A percentile compares a stretch with the other conserved stretches of the same genome.
Conservation (phyloP, 805 yeast species). For the Ogataea philodendri region DNA sequence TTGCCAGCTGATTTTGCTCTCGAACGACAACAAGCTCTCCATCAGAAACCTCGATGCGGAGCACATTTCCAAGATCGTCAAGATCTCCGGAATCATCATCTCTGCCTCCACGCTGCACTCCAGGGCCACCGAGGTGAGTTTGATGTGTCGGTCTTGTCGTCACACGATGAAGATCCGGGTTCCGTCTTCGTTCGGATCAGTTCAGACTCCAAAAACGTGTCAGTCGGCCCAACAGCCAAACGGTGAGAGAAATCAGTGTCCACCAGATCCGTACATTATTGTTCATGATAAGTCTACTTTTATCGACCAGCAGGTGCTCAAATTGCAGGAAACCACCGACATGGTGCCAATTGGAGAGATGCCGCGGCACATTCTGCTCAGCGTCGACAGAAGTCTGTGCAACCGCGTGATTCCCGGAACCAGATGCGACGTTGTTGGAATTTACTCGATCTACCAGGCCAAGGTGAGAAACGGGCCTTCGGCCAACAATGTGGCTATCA, state of each 20-base stretch:
- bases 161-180: conserved; percentile 68
- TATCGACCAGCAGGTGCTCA: conserved; percentile 91
- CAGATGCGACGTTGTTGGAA: conserved; percentile 86
- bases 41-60: conserved; percentile 83
- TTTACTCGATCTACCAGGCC: conserved; percentile 86
- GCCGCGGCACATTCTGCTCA: conserved; percentile 89
- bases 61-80: conserved; percentile 83
- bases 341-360: conserved; percentile 98
- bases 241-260: conserved; percentile 62
- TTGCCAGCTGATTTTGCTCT: conserved; percentile 76
- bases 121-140: conserved; percentile 77
- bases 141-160: conserved; percentile 85
- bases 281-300: conserved; percentile 93
- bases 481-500: conserved; percentile 72
- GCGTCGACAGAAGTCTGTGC: conserved; percentile 86
- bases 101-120: conserved; percentile 87
- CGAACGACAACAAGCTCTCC: conserved; percentile 68
- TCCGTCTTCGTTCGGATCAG: conserved; percentile 66
- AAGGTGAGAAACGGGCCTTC: conserved; percentile 50
- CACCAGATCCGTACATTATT: conserved; percentile 87
- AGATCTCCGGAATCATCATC: conserved; percentile 90
- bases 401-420: conserved; percentile 94
- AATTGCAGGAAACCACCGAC: conserved; percentile 96
- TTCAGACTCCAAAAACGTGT: conserved; percentile 67
- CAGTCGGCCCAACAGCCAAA: conserved; percentile 52